Evolutionary conservation across 352 stramenopile species (phyloP).

Genomic region (Phytopythium vexans): DNA sequence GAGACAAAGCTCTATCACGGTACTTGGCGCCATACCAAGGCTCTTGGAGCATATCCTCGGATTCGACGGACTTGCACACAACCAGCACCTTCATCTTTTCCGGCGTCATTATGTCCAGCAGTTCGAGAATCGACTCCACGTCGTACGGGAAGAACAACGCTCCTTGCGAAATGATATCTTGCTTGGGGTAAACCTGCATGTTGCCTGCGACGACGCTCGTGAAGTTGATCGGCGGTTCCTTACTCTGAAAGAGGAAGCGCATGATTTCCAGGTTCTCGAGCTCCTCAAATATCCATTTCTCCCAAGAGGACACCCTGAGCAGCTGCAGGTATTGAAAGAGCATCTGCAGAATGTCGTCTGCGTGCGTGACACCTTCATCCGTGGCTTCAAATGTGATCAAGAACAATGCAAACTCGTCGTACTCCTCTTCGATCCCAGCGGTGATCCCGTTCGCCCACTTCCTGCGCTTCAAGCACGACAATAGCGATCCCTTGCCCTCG

Average conservation of each 20-base stretch:
- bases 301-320: conserved; percentile 25
- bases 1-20: conserved; percentile 18
- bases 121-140: conserved; percentile 28
- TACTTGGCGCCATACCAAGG: conserved; percentile 49
- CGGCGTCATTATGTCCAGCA: conserved; percentile 41
- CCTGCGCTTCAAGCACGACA: conserved; percentile 87
- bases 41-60: conserved; percentile 25
- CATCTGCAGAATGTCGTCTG: conserved; percentile 43
- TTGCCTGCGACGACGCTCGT: conserved; percentile 48
- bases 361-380: conserved; percentile 45
- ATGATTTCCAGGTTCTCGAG: conserved; percentile 46
- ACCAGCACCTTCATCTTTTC: conserved; percentile 33
- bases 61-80: conserved; percentile 27
- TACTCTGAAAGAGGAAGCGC: conserved; percentile 66
- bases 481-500: conserved; percentile 90
- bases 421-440: conserved; percentile 43
- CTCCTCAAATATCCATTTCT: conserved; percentile 63
- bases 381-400: conserved; percentile 57
- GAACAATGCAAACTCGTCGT: conserved; percentile 58
- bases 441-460: conserved; percentile 64
- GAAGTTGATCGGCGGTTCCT: conserved; percentile 61
- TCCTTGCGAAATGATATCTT: conserved; percentile 48
- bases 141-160: conserved; percentile 54
- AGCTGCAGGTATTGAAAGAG: conserved; percentile 66
- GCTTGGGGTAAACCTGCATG: conserved; percentile 52